Evolutionary conservation across 495 filamentous ascomycete species (phyloP).

Genomic region (Xylaria scruposa): DNA sequence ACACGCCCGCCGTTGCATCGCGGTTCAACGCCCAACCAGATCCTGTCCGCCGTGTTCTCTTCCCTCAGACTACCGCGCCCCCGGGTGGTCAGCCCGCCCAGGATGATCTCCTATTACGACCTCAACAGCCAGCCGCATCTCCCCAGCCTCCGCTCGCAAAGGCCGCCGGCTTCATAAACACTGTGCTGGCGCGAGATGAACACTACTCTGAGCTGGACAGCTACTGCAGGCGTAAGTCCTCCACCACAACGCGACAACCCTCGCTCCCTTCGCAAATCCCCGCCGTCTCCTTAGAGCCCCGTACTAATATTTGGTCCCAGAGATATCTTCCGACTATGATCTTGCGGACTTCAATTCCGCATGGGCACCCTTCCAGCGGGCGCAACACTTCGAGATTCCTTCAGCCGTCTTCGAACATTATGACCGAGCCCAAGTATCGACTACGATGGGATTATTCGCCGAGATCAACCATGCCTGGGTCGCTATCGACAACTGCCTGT

Average conservation of each 20-base stretch:
- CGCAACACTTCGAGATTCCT: slow-evolving; percentile 82
- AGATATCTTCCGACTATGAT: slow-evolving; percentile 90
- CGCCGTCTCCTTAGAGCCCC: not conserved
- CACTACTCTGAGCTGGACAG: slow-evolving; percentile 89
- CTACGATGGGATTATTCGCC: slow-evolving; percentile 91
- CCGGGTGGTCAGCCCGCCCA: not conserved
- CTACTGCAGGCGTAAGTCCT: slow-evolving; percentile 81
- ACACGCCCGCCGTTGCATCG: slow-evolving; percentile 66
- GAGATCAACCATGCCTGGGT: slow-evolving; percentile 95
- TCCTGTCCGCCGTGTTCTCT: slow-evolving; percentile 50
- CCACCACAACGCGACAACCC: not conserved
- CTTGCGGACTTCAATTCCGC: slow-evolving; percentile 63
- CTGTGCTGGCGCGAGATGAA: slow-evolving; percentile 72
- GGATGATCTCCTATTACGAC: slow-evolving; percentile 35
- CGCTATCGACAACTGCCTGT: slow-evolving; percentile 91
- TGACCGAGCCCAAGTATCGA: slow-evolving; percentile 80
- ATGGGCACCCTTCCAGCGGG: slow-evolving; percentile 89
- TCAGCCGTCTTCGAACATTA: slow-evolving; percentile 88
- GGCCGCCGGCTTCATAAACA: slow-evolving; percentile 83
- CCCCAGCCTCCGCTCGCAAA: slow-evolving; percentile 72
- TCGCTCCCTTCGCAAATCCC: not conserved
- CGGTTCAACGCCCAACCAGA: slow-evolving; percentile 44
- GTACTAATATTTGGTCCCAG: slow-evolving; percentile 55
- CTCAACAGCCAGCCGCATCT: slow-evolving; percentile 39
- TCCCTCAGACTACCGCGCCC: slow-evolving; percentile 35